These are phyloP conservation scores for Tolypocladium tundrense DNA, from an alignment of 2,329 filamentous ascomycete genomes.

Conservation along the genomic window DNA sequence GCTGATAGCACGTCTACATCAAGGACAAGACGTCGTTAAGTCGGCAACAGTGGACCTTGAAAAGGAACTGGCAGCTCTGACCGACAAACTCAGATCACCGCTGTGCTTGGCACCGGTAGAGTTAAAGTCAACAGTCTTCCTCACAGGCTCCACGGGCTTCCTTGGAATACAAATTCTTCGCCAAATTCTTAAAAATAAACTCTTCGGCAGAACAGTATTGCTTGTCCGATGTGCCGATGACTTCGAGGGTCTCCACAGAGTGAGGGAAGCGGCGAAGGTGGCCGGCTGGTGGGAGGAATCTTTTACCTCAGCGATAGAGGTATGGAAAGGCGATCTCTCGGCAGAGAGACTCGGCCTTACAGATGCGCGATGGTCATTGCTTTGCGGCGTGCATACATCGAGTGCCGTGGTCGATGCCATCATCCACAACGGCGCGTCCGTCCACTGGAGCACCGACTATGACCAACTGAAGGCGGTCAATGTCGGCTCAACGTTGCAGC, in stretches of 20 bases:
- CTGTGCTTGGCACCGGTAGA: neutral
- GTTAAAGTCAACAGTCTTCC: neutral
- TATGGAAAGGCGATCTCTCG: neutral
- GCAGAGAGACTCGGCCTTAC: neutral
- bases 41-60: neutral
- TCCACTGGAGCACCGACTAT: neutral
- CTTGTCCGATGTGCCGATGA: neutral
- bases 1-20: neutral
- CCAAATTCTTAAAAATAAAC: neutral
- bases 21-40: neutral
- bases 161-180: neutral
- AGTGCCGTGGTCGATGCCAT: neutral
- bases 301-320: neutral
- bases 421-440: neutral
- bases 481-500: neutral
- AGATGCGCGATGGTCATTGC: neutral
- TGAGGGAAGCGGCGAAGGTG: neutral
- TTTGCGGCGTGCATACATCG: neutral
- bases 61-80: neutral
- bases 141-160: neutral
- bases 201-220: neutral
- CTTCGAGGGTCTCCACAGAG: neutral
- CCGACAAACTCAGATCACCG: neutral
- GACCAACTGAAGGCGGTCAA: neutral
- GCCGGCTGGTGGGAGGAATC: neutral